These are phyloP conservation scores for Geotrichum candidum DNA, from an alignment of 1,139 yeast species.

Conservation along the genomic window DNA sequence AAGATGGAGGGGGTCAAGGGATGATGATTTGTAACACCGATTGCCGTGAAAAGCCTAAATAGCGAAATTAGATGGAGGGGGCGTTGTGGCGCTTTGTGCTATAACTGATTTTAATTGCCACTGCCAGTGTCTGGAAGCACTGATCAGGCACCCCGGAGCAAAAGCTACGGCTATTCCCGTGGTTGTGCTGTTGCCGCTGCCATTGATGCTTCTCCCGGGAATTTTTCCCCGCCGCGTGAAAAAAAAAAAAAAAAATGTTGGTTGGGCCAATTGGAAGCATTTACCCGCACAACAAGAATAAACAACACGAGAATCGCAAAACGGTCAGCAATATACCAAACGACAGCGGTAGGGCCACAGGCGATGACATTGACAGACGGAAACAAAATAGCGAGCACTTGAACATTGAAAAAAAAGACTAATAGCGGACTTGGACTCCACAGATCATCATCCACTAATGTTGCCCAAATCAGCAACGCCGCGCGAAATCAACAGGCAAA, in stretches of 20 bases:
- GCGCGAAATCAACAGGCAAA: neutral
- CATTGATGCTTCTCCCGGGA: neutral
- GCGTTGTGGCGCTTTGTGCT: neutral
- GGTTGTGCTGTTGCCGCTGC: neutral
- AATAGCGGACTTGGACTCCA: neutral
- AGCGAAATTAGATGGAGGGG: neutral
- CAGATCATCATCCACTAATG: neutral
- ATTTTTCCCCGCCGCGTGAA: neutral
- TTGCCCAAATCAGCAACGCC: neutral
- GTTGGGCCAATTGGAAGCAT: conserved; percentile 7
- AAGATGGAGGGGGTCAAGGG: neutral
- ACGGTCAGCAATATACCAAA: neutral
- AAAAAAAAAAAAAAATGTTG: neutral
- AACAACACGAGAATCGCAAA: neutral
- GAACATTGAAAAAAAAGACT: neutral
- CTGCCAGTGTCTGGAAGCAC: neutral
- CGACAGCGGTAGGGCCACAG: neutral
- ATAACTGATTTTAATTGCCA: neutral
- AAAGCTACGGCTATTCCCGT: neutral
- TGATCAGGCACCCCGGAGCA: neutral
- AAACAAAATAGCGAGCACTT: neutral
- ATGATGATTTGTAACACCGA: neutral
- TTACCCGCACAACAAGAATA: conserved; percentile 5
- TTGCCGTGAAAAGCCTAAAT: conserved; percentile 5
- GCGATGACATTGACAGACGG: neutral